These are phyloP conservation scores for Sungouiella blattae DNA, from an alignment of 805 yeast species.

Conservation along the genomic window DNA sequence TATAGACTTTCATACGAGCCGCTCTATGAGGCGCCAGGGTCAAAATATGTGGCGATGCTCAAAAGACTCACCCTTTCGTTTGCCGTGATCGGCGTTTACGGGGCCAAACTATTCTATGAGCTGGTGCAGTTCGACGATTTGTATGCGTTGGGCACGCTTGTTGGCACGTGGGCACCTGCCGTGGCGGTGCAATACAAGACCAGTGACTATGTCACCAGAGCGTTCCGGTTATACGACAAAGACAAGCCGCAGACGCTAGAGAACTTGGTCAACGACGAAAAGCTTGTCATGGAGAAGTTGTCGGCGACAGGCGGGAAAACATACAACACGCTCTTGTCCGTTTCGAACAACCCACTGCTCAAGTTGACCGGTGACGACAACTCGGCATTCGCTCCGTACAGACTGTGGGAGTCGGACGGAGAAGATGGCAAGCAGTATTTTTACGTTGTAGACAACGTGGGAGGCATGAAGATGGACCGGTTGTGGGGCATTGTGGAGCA, in stretches of 20 bases:
- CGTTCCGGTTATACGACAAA: slow-evolving; percentile 65
- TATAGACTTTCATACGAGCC: slow-evolving; percentile 58
- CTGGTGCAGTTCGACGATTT: slow-evolving; percentile 52
- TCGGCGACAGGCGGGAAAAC: slow-evolving; percentile 63
- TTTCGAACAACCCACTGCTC: slow-evolving; percentile 35
- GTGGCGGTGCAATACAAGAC: slow-evolving; percentile 49
- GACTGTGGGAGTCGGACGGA: slow-evolving; percentile 37
- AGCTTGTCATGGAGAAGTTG: slow-evolving; percentile 63
- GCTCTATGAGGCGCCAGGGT: slow-evolving; percentile 60
- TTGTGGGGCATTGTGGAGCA: slow-evolving; percentile 79
- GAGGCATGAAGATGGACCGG: slow-evolving; percentile 81
- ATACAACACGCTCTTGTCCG: slow-evolving; percentile 56
- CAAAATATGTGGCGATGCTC: slow-evolving; percentile 57
- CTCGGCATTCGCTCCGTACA: slow-evolving; percentile 22
- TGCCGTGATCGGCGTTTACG: slow-evolving; percentile 56
- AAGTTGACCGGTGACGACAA: slow-evolving; percentile 28
- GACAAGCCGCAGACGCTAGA: slow-evolving; percentile 63
- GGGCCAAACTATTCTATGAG: slow-evolving; percentile 55
- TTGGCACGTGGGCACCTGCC: slow-evolving; percentile 56
- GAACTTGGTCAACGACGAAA: slow-evolving; percentile 58
- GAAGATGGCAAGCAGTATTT: slow-evolving; percentile 36
- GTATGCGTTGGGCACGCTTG: slow-evolving; percentile 41
- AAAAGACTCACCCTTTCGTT: slow-evolving; percentile 62
- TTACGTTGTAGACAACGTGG: slow-evolving; percentile 69
- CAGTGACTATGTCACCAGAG: slow-evolving; percentile 64